Conservation (phyloP, 768 basidiomycete genomes). For the Termitomyces sp. region DNA sequence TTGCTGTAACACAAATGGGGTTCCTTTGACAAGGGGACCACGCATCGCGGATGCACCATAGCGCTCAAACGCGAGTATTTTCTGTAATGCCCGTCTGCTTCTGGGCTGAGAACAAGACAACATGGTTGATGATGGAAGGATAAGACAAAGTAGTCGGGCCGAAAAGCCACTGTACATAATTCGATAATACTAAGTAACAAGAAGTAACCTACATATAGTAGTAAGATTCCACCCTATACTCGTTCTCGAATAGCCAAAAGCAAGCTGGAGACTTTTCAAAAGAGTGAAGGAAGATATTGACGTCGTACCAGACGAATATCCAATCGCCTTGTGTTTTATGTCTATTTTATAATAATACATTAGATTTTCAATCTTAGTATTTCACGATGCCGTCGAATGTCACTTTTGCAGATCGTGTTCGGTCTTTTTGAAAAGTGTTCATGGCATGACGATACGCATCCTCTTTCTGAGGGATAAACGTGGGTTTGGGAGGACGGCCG, state of each 20-base stretch:
- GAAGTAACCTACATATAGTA: too few species aligned
- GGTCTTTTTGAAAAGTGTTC: slow-evolving; percentile 38
- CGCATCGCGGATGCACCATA: slow-evolving; percentile 2
- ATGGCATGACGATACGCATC: slow-evolving; percentile 31
- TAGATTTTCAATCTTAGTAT: background rate
- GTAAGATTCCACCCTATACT: background rate
- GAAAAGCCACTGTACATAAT: background rate
- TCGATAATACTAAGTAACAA: too few species aligned
- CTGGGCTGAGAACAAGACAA: background rate
- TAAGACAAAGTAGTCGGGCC: background rate
- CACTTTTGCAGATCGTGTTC: slow-evolving; percentile 38
- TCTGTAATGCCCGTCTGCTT: slow-evolving; percentile 5
- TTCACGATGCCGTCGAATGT: slow-evolving; percentile 16
- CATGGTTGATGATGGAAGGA: slow-evolving; percentile 5
- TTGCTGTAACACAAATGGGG: slow-evolving; percentile 13
- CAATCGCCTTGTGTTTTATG: background rate
- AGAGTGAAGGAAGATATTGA: background rate
- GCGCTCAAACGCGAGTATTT: slow-evolving; percentile 1
- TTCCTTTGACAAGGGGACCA: slow-evolving; percentile 1
- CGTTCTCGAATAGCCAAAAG: background rate
- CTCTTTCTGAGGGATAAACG: slow-evolving; percentile 12
- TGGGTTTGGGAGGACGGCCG: slow-evolving; percentile 29
- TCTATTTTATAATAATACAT: background rate
- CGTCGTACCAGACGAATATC: too few species aligned
- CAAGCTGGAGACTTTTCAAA: background rate